These are phyloP conservation scores for Ganoderma meredithae DNA, from an alignment of 1,284 basidiomycete species.

Conservation along the genomic window DNA sequence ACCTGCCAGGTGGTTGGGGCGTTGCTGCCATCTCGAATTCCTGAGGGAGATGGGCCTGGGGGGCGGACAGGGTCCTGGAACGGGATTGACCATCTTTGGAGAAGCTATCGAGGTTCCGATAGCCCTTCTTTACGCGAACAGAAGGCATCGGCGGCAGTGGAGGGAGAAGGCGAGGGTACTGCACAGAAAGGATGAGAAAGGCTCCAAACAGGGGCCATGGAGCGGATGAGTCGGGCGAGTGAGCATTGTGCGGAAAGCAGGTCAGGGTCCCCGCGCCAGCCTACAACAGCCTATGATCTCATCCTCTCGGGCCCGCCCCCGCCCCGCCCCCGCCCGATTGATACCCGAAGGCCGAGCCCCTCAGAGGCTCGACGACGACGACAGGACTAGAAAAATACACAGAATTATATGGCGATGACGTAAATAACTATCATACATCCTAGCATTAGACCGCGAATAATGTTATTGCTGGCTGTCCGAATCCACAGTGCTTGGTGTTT, in stretches of 20 bases:
- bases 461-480: conserved; percentile 10
- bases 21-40: conserved; percentile 2
- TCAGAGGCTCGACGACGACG: background rate
- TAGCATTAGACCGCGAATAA: background rate
- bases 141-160: conserved; percentile 56
- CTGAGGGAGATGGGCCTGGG: background rate
- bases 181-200: conserved; percentile 8
- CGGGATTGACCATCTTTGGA: conserved; percentile 17
- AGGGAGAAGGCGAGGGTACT: conserved; percentile 12
- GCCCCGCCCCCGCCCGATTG: background rate
- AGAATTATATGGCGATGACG: conserved; percentile 12
- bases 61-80: conserved; percentile 23
- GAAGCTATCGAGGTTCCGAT: conserved; percentile 48
- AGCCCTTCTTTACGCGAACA: conserved; percentile 59
- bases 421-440: conserved; percentile 15
- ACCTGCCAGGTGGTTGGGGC: background rate
- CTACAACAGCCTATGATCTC: background rate
- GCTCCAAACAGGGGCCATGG: conserved; percentile 3
- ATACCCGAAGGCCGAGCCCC: background rate
- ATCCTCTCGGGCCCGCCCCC: background rate
- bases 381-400: conserved; percentile 14
- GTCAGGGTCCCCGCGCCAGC: background rate
- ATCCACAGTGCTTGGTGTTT: conserved; percentile 5
- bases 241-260: background rate
- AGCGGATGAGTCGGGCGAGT: background rate